These are phyloP conservation scores for Kwoniella dendrophila DNA, from an alignment of 768 basidiomycete genomes.

Conservation along the genomic window DNA sequence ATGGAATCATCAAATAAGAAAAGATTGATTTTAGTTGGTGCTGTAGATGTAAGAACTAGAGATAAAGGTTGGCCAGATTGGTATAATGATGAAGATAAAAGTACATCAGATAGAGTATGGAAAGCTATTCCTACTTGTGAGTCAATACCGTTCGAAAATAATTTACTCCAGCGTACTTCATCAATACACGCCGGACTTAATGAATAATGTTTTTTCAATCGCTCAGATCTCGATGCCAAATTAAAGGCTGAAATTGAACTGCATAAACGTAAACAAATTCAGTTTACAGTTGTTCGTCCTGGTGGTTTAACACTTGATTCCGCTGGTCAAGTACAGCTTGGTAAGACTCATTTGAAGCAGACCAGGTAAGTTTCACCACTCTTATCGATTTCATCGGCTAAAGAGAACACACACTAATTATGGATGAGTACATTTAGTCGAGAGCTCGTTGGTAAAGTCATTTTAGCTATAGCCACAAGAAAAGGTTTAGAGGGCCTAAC, in stretches of 20 bases:
- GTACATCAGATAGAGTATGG: constrained; percentile 56
- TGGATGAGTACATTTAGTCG: constrained; percentile 41
- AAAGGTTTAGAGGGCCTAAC: constrained; percentile 64
- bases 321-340: constrained; percentile 63
- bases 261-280: constrained; percentile 62
- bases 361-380: constrained; percentile 59
- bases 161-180: no score
- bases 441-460: constrained; percentile 64
- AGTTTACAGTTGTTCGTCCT: constrained; percentile 71
- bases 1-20: constrained; percentile 63
- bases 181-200: neutral
- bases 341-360: constrained; percentile 62
- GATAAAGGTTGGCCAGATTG: constrained; percentile 36
- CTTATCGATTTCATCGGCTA: neutral
- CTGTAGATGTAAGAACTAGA: constrained; percentile 64
- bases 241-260: constrained; percentile 60
- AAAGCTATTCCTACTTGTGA: constrained; percentile 58
- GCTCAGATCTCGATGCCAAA: constrained; percentile 58
- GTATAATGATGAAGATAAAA: constrained; percentile 44
- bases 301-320: constrained; percentile 62
- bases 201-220: neutral
- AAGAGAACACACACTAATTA: constrained; percentile 31
- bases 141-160: neutral
- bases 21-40: constrained; percentile 65
- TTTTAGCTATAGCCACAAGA: constrained; percentile 62